Conservation (phyloP, 257 asterid genomes). For the Eucommia ulmoides region DNA sequence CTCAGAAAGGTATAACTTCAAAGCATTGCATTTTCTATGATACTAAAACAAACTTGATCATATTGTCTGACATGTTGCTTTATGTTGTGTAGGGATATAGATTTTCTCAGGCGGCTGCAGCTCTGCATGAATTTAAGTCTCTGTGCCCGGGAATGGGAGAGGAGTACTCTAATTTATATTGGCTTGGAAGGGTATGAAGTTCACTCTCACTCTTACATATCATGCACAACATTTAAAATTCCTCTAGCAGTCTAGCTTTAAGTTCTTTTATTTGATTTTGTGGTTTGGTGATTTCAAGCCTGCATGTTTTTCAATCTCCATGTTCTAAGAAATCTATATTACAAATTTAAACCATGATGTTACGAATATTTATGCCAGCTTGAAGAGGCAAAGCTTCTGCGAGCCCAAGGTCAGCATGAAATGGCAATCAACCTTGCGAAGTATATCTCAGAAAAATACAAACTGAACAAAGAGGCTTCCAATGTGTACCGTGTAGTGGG, state of each 20-base stretch:
- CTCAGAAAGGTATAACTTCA: conserved; percentile 72
- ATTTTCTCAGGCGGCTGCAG: conserved; percentile 92
- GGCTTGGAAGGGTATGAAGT: conserved; percentile 71
- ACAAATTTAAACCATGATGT: too few species aligned
- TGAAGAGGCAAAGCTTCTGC: conserved; percentile 95
- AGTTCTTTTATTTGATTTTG: too few species aligned
- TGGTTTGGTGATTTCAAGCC: too few species aligned
- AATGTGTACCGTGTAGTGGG: conserved; percentile 89
- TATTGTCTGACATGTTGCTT: conserved; percentile 9
- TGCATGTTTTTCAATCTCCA: too few species aligned
- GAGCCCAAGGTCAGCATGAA: conserved; percentile 95
- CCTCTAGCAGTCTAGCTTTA: too few species aligned
- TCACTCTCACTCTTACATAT: conserved; percentile 1
- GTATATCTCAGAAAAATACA: conserved; percentile 57
- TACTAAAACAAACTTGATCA: conserved; percentile 9
- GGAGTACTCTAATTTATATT: conserved; percentile 51
- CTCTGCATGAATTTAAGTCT: conserved; percentile 74
- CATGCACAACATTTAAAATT: too few species aligned
- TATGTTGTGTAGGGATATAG: conserved; percentile 52
- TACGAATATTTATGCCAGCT: conserved; percentile 49
- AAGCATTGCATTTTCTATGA: conserved; percentile 8
- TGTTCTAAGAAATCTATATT: too few species aligned
- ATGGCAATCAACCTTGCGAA: conserved; percentile 93
- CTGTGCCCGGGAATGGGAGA: conserved; percentile 56
- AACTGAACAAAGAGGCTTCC: conserved; percentile 43